Conservation (phyloP, 2,329 filamentous ascomycete species). For the Grosmannia clavigera region DNA sequence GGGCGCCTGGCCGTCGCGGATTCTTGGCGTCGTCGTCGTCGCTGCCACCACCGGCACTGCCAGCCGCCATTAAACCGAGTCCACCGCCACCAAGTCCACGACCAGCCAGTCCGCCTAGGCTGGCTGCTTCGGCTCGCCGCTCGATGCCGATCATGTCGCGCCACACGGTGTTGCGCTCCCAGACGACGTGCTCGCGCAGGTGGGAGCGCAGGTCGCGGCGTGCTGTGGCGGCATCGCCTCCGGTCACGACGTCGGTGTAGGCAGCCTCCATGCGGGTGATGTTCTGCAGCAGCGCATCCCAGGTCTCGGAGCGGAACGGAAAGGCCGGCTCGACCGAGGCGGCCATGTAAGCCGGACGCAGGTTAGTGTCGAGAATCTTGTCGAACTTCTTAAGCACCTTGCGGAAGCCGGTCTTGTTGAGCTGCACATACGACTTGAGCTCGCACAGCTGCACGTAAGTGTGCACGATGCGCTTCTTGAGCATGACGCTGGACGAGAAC, state of each 20-base stretch:
- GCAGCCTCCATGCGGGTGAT: slow-evolving; percentile 64
- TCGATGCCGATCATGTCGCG: slow-evolving; percentile 98
- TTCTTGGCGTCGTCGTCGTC: slow-evolving; percentile 22
- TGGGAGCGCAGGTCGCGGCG: slow-evolving; percentile 81
- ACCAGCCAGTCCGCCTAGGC: slow-evolving; percentile 47
- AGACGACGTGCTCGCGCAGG: slow-evolving; percentile 90
- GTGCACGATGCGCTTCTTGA: slow-evolving; percentile 83
- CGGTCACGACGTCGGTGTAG: slow-evolving; percentile 73
- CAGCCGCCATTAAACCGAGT: slow-evolving; percentile 9
- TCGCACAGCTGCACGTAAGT: slow-evolving; percentile 90
- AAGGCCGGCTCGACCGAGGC: slow-evolving; percentile 64
- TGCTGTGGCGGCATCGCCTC: slow-evolving; percentile 64
- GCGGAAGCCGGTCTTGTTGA: slow-evolving; percentile 92
- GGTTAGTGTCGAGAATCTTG: slow-evolving; percentile 76
- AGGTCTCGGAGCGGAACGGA: slow-evolving; percentile 65
- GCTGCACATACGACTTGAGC: slow-evolving; percentile 87
- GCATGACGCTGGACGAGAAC: slow-evolving; percentile 59
- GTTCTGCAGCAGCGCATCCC: slow-evolving; percentile 55
- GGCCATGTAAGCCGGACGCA: slow-evolving; percentile 67
- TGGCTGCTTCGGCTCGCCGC: slow-evolving; percentile 85
- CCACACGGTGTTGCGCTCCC: slow-evolving; percentile 98
- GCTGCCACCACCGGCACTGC: not conserved
- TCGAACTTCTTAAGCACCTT: slow-evolving; percentile 98
- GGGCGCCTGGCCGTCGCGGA: slow-evolving; percentile 37
- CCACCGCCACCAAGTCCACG: slow-evolving; percentile 1